Evolutionary conservation across 2,329 filamentous ascomycete genomes (phyloP), one percentile per base, ranked within the genome.

Genomic region (Coniella vitis): DNA sequence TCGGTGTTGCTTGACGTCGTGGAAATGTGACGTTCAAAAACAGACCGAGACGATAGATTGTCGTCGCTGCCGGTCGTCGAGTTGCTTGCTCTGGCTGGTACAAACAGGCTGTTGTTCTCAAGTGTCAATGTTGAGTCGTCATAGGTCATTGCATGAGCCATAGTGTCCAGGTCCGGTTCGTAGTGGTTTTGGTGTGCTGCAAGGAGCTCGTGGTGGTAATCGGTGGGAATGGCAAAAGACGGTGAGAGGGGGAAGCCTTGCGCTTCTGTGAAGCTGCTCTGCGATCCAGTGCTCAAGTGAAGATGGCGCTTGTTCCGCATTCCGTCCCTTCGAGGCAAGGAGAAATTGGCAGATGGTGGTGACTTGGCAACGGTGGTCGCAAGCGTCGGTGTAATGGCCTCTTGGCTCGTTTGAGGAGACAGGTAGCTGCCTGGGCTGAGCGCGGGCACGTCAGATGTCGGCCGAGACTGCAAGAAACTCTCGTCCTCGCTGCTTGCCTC

Each of bases 211-310:
- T 75, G 70, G 45, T 76, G 72, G 55, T 75, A 81, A 45, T 84
- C 80, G 40, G 68, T 64, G 12, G 81, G 79, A 46, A 84, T 80
- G 43, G 84, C 68, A n/a, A 84, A 68, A 3, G 77, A 77, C 0
- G 81, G 80, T 7, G 80, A 83, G 31, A 83, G 63, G 37, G 69
- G 72, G 58, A 82, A 81, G 13, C 75, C 76, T 48, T 81, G 75
- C 0, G 73, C 74, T 60, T 83, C 79, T 56, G 74, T 75, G 60
- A 78, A 81, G 58, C 71, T 79, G 2, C 72, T 75, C 13, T 70
- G 68, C 3, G 79, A 78, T 21, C 65, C 63, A 29, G 63, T 68
- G 43, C 69, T 68, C 35, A 62, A 60, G 48, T 71, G 67, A 52
- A 62, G 60, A 46, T 55, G 60, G 42, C 53, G 63, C 51, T 53